A percentile compares a stretch with the other conserved stretches of the same genome.
Evolutionary conservation across 1,284 basidiomycete genomes (phyloP).

Genomic region (Melampsora americana): DNA sequence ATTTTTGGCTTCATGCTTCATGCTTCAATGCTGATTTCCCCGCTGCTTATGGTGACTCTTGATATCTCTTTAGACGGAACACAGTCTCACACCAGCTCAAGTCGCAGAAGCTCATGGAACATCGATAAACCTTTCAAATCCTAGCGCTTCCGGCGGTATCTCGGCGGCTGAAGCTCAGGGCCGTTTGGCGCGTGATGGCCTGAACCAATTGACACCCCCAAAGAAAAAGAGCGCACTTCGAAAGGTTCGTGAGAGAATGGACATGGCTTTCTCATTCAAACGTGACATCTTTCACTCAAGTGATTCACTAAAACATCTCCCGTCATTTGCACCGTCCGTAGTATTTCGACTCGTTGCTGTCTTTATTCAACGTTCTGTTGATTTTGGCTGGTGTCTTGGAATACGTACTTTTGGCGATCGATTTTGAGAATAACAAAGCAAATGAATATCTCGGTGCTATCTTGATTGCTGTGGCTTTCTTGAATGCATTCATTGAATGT

Average conservation of each 20-base stretch:
- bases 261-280: background rate
- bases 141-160: conserved; percentile 61
- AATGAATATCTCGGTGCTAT: conserved; percentile 69
- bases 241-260: conserved; percentile 59
- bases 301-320: background rate
- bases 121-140: conserved; percentile 61
- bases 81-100: conserved; percentile 58
- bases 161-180: conserved; percentile 61
- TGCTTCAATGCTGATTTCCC: conserved; percentile 5
- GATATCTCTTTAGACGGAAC: conserved; percentile 55
- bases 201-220: conserved; percentile 65
- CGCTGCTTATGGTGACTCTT: conserved; percentile 2
- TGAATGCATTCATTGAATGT: conserved; percentile 68
- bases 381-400: conserved; percentile 58
- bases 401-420: conserved; percentile 64
- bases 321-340: background rate
- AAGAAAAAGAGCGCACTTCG: conserved; percentile 65
- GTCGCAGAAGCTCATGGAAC: conserved; percentile 59
- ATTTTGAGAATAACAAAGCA: conserved; percentile 64
- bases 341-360: conserved; percentile 64
- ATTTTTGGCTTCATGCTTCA: background rate
- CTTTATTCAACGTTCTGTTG: conserved; percentile 68
- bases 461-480: conserved; percentile 66
- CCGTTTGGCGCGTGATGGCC: conserved; percentile 62
- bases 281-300: background rate